Conservation (phyloP, 768 basidiomycete species). For the Lactarius indigo region DNA sequence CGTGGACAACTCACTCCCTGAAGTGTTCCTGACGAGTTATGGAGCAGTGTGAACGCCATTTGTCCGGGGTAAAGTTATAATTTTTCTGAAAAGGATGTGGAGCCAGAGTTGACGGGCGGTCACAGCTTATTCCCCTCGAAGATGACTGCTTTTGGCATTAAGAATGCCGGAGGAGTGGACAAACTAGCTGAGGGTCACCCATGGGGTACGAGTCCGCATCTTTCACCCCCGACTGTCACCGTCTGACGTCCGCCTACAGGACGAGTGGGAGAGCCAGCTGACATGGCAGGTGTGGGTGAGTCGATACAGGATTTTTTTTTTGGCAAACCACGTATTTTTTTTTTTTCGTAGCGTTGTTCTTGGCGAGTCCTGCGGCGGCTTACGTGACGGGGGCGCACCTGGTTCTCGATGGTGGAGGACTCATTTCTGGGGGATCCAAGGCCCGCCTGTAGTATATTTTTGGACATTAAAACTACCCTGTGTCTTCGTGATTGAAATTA, state of each 20-base stretch:
- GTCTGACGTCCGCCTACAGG: constrained; percentile 38
- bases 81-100: not conserved
- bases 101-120: not conserved
- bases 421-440: constrained; percentile 6
- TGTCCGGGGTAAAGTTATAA: constrained; percentile 59
- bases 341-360: constrained; percentile 30
- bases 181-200: constrained; percentile 54
- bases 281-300: constrained; percentile 63
- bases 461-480: too few relatives aligned
- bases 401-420: constrained; percentile 54
- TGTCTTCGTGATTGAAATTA: not conserved
- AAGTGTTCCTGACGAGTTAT: not conserved
- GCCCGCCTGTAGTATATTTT: constrained; percentile 11
- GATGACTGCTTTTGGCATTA: constrained; percentile 76
- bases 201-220: constrained; percentile 44
- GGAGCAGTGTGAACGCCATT: constrained; percentile 72
- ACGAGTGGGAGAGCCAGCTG: constrained; percentile 58
- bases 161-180: constrained; percentile 46
- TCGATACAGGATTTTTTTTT: not conserved
- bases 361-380: constrained; percentile 61
- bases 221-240: not conserved
- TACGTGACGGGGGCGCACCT: constrained; percentile 75
- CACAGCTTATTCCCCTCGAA: constrained; percentile 72
- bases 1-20: constrained; percentile 29
- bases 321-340: not conserved